Evolutionary conservation across 2,329 filamentous ascomycete species (phyloP), one percentile per base, ranked within the genome.

Genomic region (Fusarium sp.): DNA sequence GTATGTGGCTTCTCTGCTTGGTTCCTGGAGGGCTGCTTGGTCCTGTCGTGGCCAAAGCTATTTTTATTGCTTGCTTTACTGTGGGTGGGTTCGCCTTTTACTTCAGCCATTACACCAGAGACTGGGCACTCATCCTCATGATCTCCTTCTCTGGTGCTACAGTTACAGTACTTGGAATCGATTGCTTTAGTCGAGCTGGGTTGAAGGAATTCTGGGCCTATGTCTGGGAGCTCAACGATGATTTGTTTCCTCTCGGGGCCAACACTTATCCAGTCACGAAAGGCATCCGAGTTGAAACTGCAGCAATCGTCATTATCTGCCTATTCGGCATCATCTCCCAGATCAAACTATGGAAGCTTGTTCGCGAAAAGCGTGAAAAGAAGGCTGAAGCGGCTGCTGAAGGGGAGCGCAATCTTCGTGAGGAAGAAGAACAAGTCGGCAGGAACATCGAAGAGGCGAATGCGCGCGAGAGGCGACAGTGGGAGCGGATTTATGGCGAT

Each of bases 191-290:
- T 75, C 86, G 90, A 68, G 94, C 94, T n/a, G 95, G 95, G 0
- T 83, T 97, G 74, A 98, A 97, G 79, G 95, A 98, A 79, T 98
- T 98, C 73, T 98, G 95, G 95, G 87, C 93, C 8, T 98, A 97
- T 78, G 86, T 97, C 40, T 98, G 95, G 95, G 83, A 83, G 47
- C 81, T 98, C 42, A 98, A 98, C 78, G 84, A 89, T 44, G 86
- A 92, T 53, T 83, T 94, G 1, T 98, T 98, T 75, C 95, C 95
- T 0, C 82, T 94, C 4, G 87, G 89, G 40, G 91, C 92, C 2
- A 84, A 86, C 50, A 94, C 92, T 0, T 98, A 97, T 77, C 95
- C 95, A 0, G 83, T 97, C 15, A 98, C 94, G 0, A 92, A 90
- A 73, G 93, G 93, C 4, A 96, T 98, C 59, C 89, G 90, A 42